Base-by-base conservation (phyloP, 305 asterid genomes). In the Rubia peregrina region DNA sequence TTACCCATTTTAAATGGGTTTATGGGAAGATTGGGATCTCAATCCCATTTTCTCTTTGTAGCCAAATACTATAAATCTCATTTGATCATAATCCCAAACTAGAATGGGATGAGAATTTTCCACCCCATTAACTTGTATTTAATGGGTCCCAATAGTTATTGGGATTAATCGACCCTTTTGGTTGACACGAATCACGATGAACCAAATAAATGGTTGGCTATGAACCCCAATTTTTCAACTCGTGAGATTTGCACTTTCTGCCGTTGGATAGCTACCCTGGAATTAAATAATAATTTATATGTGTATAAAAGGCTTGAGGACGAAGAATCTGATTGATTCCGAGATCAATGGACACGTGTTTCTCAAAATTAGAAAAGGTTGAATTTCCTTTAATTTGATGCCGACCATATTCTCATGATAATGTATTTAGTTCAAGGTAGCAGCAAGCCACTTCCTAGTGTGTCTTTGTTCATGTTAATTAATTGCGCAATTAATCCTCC, bases 351-450 rank as follows among this genome's bases (percentile, higher is more conserved):
- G 55, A 48, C 55, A 17, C 19, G 6, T 30, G 33, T 51, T 26
- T 71, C 41, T 53, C 21, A 41, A 36, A 65, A 42, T 53, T 7
- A 44, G 12, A 66, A 42, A 42, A 55, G 55, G n/a, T n/a, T 51
- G 24, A 30, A 56, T 42, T 36, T 66, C 60, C 49, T 46, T 40
- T 17, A 24, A 42, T 24, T 43, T 41, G 38, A n/a, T 69, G 65
- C 73, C 67, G 60, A 73, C 71, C 60, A 12, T 4, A 56, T 42
- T 17, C 41, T 55, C 67, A 6, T 48, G 38, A 55, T 59, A 24
- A 59, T 59, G 64, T 21, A 26, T 26, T 26, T 33, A 33, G 38
- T 33, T 33, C 38, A 33, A 33, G 38, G 9, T 51, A 17, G 24
- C 17, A 5, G 59, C 7, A 51, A 17, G 21, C 24, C 22, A 17